These are phyloP conservation scores for Cladosporium sp. DNA, from an alignment of 2,329 filamentous ascomycete genomes.

Conservation along the genomic window DNA sequence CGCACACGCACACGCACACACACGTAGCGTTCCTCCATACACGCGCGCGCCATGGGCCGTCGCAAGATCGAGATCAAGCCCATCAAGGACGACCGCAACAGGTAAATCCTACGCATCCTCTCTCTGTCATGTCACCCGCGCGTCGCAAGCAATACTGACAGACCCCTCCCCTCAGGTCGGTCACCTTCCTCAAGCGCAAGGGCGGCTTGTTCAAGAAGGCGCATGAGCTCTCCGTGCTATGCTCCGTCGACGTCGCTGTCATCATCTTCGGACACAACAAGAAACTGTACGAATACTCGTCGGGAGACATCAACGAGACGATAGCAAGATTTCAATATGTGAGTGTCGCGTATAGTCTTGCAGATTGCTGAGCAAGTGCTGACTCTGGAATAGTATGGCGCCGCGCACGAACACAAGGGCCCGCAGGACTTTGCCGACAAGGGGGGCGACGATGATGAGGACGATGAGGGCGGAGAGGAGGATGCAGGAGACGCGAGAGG, in stretches of 20 bases:
- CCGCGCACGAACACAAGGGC: conserved; percentile 93
- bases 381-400: conserved; percentile 69
- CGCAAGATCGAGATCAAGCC: conserved; percentile 99
- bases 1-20: not conserved
- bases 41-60: conserved; percentile 72
- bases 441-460: conserved; percentile 71
- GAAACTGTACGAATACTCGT: conserved; percentile 98
- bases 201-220: conserved; percentile 99
- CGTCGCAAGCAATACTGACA: conserved; percentile 14
- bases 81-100: conserved; percentile 65
- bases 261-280: conserved; percentile 99
- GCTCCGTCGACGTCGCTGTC: conserved; percentile 96
- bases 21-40: not conserved
- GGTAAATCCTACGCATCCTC: conserved; percentile 1
- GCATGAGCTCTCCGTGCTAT: conserved; percentile 95
- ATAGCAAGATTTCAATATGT: conserved; percentile 89
- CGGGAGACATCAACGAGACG: conserved; percentile 87
- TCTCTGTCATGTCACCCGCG: conserved; percentile 6
- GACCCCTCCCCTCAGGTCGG: conserved; percentile 25
- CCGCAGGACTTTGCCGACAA: conserved; percentile 88
- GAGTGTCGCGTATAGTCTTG: conserved; percentile 47
- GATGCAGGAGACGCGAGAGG: conserved; percentile 59
- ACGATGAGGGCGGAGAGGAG: conserved; percentile 71
- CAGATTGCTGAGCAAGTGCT: conserved; percentile 25
- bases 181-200: conserved; percentile 96